Percentiles rank a stretch among this genome's conserved stretches.
These are phyloP conservation scores for Epicoccum nigrum DNA, from an alignment of 2,329 filamentous ascomycete genomes.

Conservation along the genomic window DNA sequence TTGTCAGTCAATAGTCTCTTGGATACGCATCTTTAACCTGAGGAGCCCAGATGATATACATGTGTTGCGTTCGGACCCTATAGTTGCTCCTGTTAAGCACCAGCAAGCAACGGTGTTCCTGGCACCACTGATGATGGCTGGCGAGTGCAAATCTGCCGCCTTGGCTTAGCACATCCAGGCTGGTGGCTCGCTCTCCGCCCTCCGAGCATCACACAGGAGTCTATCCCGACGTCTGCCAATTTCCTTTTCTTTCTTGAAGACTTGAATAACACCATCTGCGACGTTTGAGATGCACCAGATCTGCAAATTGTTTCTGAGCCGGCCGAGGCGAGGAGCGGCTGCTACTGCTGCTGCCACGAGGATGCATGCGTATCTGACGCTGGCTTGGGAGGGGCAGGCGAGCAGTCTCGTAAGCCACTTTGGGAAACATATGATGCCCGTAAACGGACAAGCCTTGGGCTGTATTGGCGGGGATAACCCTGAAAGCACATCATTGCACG, in stretches of 20 bases:
- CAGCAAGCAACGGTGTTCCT: conserved; percentile 24
- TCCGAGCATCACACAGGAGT: conserved; percentile 11
- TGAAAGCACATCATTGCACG: conserved; percentile 14
- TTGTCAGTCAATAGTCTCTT: conserved; percentile 8
- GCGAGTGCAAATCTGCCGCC: conserved; percentile 10
- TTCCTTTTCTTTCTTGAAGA: not conserved
- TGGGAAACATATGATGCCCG: conserved; percentile 3
- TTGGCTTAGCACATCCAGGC: conserved; percentile 14
- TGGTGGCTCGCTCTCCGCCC: conserved; percentile 10
- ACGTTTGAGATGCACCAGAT: not conserved
- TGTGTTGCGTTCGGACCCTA: conserved; percentile 21
- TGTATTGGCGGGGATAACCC: conserved; percentile 9
- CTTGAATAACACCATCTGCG: not conserved
- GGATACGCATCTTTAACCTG: not conserved
- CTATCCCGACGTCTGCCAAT: conserved; percentile 12
- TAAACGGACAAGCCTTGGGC: conserved; percentile 1
- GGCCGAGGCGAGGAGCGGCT: conserved; percentile 1
- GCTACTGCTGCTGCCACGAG: conserved; percentile 9
- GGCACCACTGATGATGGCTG: conserved; percentile 6
- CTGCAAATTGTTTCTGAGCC: not conserved
- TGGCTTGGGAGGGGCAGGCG: conserved; percentile 13
- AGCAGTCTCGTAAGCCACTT: conserved; percentile 1
- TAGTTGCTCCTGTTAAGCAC: conserved; percentile 26
- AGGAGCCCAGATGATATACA: conserved; percentile 16
- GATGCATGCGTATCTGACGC: conserved; percentile 5